These are phyloP conservation scores for Trichoderma sp. DNA, from an alignment of 2,329 filamentous ascomycete genomes.

Conservation along the genomic window DNA sequence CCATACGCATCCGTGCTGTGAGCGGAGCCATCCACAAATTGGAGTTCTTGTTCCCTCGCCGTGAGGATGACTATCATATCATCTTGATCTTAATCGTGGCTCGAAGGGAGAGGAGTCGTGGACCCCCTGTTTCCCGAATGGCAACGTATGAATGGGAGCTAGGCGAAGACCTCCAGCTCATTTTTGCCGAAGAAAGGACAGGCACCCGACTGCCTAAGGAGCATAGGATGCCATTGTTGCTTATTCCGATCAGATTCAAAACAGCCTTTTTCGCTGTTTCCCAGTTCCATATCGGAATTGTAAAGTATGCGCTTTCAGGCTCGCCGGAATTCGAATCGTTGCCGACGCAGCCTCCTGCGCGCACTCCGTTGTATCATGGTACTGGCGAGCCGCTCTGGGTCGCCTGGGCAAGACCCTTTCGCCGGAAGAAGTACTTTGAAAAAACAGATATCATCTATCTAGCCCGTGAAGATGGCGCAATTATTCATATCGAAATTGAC, in stretches of 20 bases:
- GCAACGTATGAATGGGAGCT: slow-evolving; percentile 61
- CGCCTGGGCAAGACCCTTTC: slow-evolving; percentile 76
- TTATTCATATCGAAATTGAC: slow-evolving; percentile 70
- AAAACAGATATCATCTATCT: slow-evolving; percentile 79
- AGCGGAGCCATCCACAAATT: slow-evolving; percentile 79
- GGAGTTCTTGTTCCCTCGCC: slow-evolving; percentile 75
- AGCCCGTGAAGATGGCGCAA: slow-evolving; percentile 79
- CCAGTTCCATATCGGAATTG: slow-evolving; percentile 56
- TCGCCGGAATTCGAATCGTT: slow-evolving; percentile 49
- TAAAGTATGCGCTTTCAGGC: slow-evolving; percentile 53
- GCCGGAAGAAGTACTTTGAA: slow-evolving; percentile 60
- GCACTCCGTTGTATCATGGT: slow-evolving; percentile 49
- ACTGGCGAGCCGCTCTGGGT: slow-evolving; percentile 65
- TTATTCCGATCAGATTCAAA: slow-evolving; percentile 70
- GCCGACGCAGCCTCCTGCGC: slow-evolving; percentile 39
- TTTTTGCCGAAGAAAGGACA: slow-evolving; percentile 46
- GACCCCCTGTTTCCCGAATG: slow-evolving; percentile 45
- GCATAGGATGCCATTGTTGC: slow-evolving; percentile 61
- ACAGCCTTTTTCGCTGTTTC: slow-evolving; percentile 70
- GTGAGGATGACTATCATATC: slow-evolving; percentile 65
- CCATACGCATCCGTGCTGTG: slow-evolving; percentile 45
- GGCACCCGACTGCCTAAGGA: slow-evolving; percentile 52
- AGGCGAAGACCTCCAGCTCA: slow-evolving; percentile 45
- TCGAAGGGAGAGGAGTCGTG: slow-evolving; percentile 37
- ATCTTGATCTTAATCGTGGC: slow-evolving; percentile 69